Conservation (phyloP, 441 rosid genomes). For the Flueggea neowawraea region DNA sequence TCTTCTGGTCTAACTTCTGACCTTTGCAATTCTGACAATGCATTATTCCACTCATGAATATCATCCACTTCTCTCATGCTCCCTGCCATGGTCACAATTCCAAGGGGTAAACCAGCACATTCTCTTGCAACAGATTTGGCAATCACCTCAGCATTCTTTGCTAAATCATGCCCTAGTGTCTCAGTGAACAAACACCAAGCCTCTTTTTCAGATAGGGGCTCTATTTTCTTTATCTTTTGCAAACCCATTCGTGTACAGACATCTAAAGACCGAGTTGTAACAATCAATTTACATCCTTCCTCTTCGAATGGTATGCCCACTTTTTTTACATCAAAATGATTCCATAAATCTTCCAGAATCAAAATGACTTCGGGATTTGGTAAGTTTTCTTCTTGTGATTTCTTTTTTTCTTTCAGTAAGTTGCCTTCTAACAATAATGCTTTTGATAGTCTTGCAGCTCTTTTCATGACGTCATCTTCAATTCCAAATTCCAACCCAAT, state of each 20-base stretch:
- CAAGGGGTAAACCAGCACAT: constrained; percentile 12
- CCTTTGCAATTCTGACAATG: not conserved
- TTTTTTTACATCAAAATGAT: not conserved
- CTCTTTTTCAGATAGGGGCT: constrained; percentile 6
- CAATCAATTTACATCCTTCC: constrained; percentile 6
- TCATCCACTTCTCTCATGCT: constrained; percentile 13
- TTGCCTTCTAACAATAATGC: not conserved
- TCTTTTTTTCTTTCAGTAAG: too few relatives aligned
- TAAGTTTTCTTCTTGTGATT: too few relatives aligned
- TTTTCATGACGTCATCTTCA: constrained; percentile 1
- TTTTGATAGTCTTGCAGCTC: not conserved
- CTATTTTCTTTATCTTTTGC: not conserved
- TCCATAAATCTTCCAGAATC: constrained; percentile 14
- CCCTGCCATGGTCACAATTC: constrained; percentile 4
- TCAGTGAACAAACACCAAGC: constrained; percentile 6
- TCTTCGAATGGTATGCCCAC: constrained; percentile 8
- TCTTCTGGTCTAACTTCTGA: not conserved
- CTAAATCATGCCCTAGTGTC: not conserved
- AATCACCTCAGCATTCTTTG: not conserved
- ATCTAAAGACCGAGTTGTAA: constrained; percentile 11
- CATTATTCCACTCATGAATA: constrained; percentile 8
- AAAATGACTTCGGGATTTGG: not conserved
- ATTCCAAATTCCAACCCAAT: not conserved
- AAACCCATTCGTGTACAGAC: constrained; percentile 7
- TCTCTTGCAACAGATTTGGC: not conserved